Percentiles rank a stretch among this genome's conserved stretches.
Conservation (phyloP, 2,329 filamentous ascomycete species). For the Colletotrichum musicola region DNA sequence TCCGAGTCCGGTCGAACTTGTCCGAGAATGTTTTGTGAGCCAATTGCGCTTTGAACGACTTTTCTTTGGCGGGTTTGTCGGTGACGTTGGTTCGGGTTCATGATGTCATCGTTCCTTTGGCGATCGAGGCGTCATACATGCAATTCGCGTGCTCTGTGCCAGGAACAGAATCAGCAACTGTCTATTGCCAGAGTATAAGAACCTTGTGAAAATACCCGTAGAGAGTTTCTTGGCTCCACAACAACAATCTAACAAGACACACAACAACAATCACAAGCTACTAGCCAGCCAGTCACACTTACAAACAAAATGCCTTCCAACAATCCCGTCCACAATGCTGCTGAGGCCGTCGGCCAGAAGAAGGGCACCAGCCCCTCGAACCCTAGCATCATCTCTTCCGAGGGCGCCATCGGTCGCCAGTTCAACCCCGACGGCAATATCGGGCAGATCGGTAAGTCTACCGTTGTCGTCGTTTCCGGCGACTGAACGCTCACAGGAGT, state of each 20-base stretch:
- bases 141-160: neutral
- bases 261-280: neutral
- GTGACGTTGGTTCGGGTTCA: neutral
- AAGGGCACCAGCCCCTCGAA: slow-evolving; percentile 31
- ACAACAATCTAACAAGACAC: neutral
- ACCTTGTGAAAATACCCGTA: neutral
- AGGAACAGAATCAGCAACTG: neutral
- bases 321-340: slow-evolving; percentile 22
- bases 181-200: neutral
- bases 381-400: slow-evolving; percentile 31
- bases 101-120: neutral
- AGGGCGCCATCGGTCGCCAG: slow-evolving; percentile 32
- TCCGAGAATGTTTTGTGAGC: neutral
- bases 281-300: neutral
- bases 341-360: slow-evolving; percentile 17
- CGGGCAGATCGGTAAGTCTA: slow-evolving; percentile 24
- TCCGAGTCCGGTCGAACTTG: rapidly evolving
- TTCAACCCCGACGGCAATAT: slow-evolving; percentile 36
- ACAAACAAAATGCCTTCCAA: slow-evolving; percentile 19
- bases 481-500: rapidly evolving
- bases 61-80: neutral
- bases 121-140: neutral
- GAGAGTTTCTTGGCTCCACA: rapidly evolving
- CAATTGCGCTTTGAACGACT: neutral
- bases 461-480: neutral